These are phyloP conservation scores for Babesia gibsoni DNA, from an alignment of 169 alveolate species.

Conservation along the genomic window DNA sequence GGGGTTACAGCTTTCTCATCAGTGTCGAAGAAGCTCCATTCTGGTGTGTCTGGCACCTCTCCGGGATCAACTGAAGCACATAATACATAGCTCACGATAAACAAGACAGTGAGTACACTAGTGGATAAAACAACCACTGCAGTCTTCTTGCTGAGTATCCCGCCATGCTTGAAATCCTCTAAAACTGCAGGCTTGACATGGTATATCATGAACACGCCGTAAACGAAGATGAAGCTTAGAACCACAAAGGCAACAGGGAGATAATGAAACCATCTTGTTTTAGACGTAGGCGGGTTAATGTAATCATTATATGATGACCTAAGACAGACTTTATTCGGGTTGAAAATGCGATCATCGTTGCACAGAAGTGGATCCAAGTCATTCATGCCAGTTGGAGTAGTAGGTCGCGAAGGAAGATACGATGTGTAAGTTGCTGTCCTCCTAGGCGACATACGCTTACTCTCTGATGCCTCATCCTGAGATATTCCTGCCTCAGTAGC, in stretches of 20 bases:
- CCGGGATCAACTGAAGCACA: constrained; percentile 82
- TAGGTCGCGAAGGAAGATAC: constrained; percentile 18
- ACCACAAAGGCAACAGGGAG: constrained; percentile 48
- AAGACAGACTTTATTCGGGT: background rate
- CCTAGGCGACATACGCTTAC: constrained; percentile 35
- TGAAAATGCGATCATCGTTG: constrained; percentile 28
- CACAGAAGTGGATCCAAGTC: constrained; percentile 37
- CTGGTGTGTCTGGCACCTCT: constrained; percentile 78
- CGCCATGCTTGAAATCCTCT: constrained; percentile 34
- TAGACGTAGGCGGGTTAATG: background rate
- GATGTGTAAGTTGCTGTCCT: constrained; percentile 36
- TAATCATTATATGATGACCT: constrained; percentile 36
- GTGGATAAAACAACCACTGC: constrained; percentile 22
- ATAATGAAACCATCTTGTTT: constrained; percentile 12
- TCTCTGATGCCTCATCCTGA: background rate
- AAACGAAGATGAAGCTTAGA: background rate
- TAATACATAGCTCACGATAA: constrained; percentile 74
- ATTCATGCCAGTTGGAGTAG: background rate
- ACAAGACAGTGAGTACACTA: constrained; percentile 63
- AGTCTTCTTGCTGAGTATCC: constrained; percentile 40
- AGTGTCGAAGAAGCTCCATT: constrained; percentile 69
- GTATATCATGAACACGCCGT: constrained; percentile 25
- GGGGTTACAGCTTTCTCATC: constrained; percentile 20
- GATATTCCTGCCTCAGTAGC: constrained; percentile 13
- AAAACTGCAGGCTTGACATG: constrained; percentile 45